Conservation (phyloP, 1,284 basidiomycete species). For the Rhodotorula sp. region DNA sequence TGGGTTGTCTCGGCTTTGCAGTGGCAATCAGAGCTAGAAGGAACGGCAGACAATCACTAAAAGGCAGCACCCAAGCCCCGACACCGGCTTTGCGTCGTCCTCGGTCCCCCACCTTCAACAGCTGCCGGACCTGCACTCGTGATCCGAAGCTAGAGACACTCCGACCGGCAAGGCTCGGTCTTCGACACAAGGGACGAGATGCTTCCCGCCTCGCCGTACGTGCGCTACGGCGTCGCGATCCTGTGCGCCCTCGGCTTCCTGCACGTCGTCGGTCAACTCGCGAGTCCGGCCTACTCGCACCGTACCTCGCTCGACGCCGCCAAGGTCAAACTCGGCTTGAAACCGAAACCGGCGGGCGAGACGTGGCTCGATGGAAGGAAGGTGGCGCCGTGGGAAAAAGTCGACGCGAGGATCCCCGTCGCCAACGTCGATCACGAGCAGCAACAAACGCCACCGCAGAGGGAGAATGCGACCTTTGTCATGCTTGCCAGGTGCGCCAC, state of each 20-base stretch:
- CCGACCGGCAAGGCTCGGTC: neutral
- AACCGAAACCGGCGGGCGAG: neutral
- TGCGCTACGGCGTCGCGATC: constrained; percentile 8
- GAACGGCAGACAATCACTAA: neutral
- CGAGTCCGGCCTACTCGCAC: constrained; percentile 8
- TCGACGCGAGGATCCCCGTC: too few relatives aligned
- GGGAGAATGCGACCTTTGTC: constrained; percentile 34
- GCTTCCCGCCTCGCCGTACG: constrained; percentile 6
- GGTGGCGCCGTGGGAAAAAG: constrained; percentile 8
- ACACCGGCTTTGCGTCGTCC: too few relatives aligned
- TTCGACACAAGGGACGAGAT: neutral
- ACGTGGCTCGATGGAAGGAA: constrained; percentile 11
- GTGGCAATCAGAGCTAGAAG: neutral
- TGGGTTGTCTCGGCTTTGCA: too few relatives aligned
- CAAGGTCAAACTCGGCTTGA: constrained; percentile 5
- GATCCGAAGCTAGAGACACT: neutral
- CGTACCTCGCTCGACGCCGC: constrained; percentile 15
- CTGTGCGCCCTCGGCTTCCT: constrained; percentile 1
- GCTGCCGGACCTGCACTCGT: too few relatives aligned
- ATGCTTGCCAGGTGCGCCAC: constrained; percentile 41
- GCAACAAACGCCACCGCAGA: neutral
- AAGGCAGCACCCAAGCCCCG: neutral
- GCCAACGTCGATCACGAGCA: neutral
- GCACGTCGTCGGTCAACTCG: constrained; percentile 9
- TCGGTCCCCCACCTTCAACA: neutral